Percentiles rank a stretch among this genome's conserved stretches.
phyloP scores from a whole-genome alignment of 2,329 filamentous ascomycete species.

The Xylariaceae sp. region DNA sequence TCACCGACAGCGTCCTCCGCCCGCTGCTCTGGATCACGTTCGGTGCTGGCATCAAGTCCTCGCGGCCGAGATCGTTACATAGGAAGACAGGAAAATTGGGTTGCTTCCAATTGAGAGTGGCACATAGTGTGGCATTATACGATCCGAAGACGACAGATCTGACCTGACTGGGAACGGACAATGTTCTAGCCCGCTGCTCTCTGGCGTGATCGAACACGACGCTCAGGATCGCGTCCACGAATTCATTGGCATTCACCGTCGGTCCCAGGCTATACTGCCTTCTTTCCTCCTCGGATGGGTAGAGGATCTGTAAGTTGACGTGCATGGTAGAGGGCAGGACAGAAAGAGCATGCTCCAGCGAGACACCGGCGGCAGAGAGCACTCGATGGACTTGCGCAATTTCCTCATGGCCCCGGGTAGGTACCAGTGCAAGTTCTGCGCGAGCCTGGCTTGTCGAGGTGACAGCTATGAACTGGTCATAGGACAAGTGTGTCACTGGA shows the following conservation, averaged over 20 bases:
- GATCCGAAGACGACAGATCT: slow-evolving; percentile 91
- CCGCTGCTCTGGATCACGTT: slow-evolving; percentile 53
- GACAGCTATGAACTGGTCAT: slow-evolving; percentile 63
- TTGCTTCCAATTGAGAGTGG: slow-evolving; percentile 97
- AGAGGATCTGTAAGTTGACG: slow-evolving; percentile 87
- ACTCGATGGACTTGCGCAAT: slow-evolving; percentile 67
- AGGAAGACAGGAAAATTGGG: slow-evolving; percentile 96
- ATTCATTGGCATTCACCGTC: slow-evolving; percentile 77
- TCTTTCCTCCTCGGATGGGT: slow-evolving; percentile 75
- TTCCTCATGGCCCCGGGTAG: slow-evolving; percentile 45
- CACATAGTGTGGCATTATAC: slow-evolving; percentile 86
- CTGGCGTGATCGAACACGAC: slow-evolving; percentile 91
- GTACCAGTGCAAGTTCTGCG: slow-evolving; percentile 40
- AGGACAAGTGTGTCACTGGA: slow-evolving; percentile 73
- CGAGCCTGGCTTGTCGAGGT: slow-evolving; percentile 42
- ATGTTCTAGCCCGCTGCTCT: slow-evolving; percentile 55
- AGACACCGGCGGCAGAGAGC: slow-evolving; percentile 72
- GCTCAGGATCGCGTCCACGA: slow-evolving; percentile 76
- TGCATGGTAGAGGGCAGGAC: slow-evolving; percentile 76
- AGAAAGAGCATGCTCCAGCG: slow-evolving; percentile 70
- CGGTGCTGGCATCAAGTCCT: slow-evolving; percentile 41
- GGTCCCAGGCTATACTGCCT: slow-evolving; percentile 65
- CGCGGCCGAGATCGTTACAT: slow-evolving; percentile 82
- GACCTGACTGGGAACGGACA: slow-evolving; percentile 65
- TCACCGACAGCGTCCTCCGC: slow-evolving; percentile 76